Evolutionary conservation across 768 basidiomycete species (phyloP).

Genomic region (Podaxis pistillaris): DNA sequence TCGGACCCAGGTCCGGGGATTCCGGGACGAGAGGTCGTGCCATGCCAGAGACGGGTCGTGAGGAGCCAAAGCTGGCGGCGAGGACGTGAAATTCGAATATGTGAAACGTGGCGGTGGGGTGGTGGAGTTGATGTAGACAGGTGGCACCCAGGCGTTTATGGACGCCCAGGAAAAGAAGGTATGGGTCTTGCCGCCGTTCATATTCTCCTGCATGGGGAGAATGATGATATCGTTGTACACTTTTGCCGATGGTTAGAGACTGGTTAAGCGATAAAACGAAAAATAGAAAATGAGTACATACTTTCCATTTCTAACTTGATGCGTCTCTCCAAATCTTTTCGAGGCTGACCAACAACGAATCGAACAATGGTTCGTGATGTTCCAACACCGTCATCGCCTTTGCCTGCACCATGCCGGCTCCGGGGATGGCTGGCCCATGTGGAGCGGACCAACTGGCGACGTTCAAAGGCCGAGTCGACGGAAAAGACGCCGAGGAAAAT

Average conservation of each 20-base stretch:
- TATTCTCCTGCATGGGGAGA: conserved; percentile 85
- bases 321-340: conserved; percentile 73
- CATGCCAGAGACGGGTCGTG: conserved; percentile 69
- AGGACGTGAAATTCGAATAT: conserved; percentile 58
- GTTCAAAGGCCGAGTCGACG: conserved; percentile 79
- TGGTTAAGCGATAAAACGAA: conserved; percentile 7
- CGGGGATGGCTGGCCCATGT: conserved; percentile 87
- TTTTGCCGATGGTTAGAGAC: conserved; percentile 26
- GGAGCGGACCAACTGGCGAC: conserved; percentile 82
- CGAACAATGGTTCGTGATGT: conserved; percentile 84
- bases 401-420: conserved; percentile 71
- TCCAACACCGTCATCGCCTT: conserved; percentile 66
- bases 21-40: conserved; percentile 42
- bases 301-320: conserved; percentile 90
- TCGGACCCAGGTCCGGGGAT: conserved; percentile 66
- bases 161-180: conserved; percentile 93
- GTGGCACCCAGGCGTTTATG: conserved; percentile 87
- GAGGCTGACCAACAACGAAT: conserved; percentile 86
- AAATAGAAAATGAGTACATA: conserved; percentile 38
- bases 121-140: conserved; percentile 54
- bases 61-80: conserved; percentile 60
- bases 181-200: conserved; percentile 94
- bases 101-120: conserved; percentile 53
- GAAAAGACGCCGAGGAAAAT: conserved; percentile 90
- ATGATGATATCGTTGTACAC: conserved; percentile 86